Percentiles rank a stretch among this genome's conserved stretches.
phyloP scores from a whole-genome alignment of 2,329 filamentous ascomycete genomes.

The Ustulina deusta region DNA sequence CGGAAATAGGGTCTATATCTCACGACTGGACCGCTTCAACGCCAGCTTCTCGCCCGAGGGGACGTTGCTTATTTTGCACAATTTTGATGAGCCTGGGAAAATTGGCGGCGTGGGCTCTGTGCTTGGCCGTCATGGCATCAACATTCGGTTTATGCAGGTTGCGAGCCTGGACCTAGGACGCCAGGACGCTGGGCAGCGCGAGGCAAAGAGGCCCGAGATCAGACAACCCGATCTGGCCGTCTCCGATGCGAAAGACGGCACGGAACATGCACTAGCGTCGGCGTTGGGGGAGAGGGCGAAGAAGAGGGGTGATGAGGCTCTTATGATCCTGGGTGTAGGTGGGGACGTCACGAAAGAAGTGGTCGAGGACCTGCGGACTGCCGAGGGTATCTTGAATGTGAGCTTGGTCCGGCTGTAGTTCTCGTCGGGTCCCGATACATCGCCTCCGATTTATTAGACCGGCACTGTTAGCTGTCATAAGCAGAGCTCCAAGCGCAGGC shows the following conservation, averaged over 20 bases:
- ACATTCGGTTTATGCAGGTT: constrained; percentile 81
- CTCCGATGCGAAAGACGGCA: neutral
- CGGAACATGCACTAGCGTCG: neutral
- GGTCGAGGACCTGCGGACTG: constrained; percentile 60
- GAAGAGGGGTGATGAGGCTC: constrained; percentile 70
- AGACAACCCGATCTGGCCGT: constrained; percentile 5
- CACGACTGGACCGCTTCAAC: constrained; percentile 77
- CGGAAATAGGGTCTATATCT: constrained; percentile 75
- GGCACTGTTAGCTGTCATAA: constrained; percentile 68
- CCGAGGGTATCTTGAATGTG: constrained; percentile 68
- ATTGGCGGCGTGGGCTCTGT: constrained; percentile 82
- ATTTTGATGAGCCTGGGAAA: constrained; percentile 85
- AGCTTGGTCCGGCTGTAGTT: constrained; percentile 60
- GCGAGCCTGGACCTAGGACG: constrained; percentile 34
- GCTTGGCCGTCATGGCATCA: constrained; percentile 77
- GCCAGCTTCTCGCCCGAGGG: constrained; percentile 80
- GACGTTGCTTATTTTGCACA: constrained; percentile 80
- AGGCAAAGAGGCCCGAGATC: neutral
- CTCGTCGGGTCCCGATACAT: neutral
- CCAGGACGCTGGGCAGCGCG: neutral
- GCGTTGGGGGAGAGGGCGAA: constrained; percentile 42
- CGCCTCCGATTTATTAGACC: constrained; percentile 31
- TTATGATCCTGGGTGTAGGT: constrained; percentile 85
- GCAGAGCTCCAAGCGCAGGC: constrained; percentile 64
- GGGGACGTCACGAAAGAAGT: constrained; percentile 70